phyloP scores from a whole-genome alignment of 106 monocot genomes.

The Alisma plantagoaquatica region DNA sequence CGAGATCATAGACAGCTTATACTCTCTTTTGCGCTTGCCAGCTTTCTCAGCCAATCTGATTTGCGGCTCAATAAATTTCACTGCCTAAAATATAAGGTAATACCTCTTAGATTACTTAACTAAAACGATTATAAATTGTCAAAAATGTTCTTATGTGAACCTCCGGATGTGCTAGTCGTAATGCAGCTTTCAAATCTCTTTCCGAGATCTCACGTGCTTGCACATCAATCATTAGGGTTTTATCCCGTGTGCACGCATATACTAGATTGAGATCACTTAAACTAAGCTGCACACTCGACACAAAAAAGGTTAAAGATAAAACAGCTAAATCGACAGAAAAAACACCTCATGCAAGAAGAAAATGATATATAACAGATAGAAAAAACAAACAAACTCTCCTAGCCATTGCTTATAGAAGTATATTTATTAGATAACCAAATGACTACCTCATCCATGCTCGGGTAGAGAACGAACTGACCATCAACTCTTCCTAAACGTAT shows the following conservation, averaged over 20 bases:
- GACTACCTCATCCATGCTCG: conserved; percentile 81
- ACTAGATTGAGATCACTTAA: conserved; percentile 93
- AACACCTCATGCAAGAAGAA: not conserved
- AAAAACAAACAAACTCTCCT: conserved; percentile 1
- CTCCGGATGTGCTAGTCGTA: conserved; percentile 88
- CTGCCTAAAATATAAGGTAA: conserved; percentile 39
- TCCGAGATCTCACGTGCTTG: conserved; percentile 97
- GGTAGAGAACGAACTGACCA: conserved; percentile 83
- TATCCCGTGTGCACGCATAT: conserved; percentile 93
- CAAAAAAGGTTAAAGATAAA: not conserved
- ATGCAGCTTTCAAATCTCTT: conserved; percentile 65
- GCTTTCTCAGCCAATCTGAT: conserved; percentile 81
- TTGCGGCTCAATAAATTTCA: conserved; percentile 93
- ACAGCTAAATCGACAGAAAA: not conserved
- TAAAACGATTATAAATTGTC: not conserved
- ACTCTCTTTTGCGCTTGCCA: conserved; percentile 84
- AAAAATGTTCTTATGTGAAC: conserved; percentile 17
- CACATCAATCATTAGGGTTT: conserved; percentile 95
- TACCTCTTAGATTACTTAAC: no score
- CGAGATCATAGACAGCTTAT: conserved; percentile 71
- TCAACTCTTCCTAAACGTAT: conserved; percentile 92
- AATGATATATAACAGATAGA: not conserved
- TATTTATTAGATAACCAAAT: not conserved
- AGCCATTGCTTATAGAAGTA: no score
- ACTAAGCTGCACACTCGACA: conserved; percentile 36